Evolutionary conservation across 805 yeast genomes (phyloP).

Genomic region (Candida germanica): DNA sequence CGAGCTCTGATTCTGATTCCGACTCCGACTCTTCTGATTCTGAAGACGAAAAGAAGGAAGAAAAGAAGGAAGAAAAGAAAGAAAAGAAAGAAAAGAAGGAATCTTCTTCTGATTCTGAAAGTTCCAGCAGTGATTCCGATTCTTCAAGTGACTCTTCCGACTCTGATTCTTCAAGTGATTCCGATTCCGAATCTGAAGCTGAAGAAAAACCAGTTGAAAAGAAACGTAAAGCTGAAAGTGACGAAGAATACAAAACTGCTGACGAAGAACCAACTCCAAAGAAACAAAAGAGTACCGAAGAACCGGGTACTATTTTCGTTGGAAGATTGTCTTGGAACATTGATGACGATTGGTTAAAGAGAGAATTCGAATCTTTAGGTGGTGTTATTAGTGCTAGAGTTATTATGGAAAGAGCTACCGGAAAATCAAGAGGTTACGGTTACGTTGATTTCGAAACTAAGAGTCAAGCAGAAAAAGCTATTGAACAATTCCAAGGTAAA

Average conservation of each 20-base stretch:
- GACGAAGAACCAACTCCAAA: constrained; percentile 41
- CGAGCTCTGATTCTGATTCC: constrained; percentile 32
- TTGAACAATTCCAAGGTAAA: constrained; percentile 80
- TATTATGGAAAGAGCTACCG: constrained; percentile 86
- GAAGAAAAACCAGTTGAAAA: constrained; percentile 19
- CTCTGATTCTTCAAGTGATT: constrained; percentile 14
- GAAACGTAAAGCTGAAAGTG: constrained; percentile 30
- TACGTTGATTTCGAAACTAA: constrained; percentile 89
- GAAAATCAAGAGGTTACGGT: constrained; percentile 95
- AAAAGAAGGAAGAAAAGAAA: constrained; percentile 13
- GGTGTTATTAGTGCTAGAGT: constrained; percentile 90
- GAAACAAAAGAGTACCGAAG: constrained; percentile 56
- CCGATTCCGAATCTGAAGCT: constrained; percentile 21
- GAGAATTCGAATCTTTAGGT: constrained; percentile 78
- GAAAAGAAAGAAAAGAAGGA: constrained; percentile 25
- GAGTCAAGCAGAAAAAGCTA: constrained; percentile 80
- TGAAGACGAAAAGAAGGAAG: constrained; percentile 4
- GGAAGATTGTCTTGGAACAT: constrained; percentile 97
- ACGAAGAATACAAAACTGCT: constrained; percentile 37
- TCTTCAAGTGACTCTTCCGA: constrained; percentile 18
- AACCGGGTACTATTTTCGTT: constrained; percentile 87
- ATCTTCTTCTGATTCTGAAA: constrained; percentile 18
- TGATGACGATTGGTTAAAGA: constrained; percentile 90
- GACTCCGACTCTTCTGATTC: constrained; percentile 16
- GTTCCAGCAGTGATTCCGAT: constrained; percentile 28